Base-by-base conservation (phyloP, 1,284 basidiomycete genomes). In the Moniliophthora roreri region DNA sequence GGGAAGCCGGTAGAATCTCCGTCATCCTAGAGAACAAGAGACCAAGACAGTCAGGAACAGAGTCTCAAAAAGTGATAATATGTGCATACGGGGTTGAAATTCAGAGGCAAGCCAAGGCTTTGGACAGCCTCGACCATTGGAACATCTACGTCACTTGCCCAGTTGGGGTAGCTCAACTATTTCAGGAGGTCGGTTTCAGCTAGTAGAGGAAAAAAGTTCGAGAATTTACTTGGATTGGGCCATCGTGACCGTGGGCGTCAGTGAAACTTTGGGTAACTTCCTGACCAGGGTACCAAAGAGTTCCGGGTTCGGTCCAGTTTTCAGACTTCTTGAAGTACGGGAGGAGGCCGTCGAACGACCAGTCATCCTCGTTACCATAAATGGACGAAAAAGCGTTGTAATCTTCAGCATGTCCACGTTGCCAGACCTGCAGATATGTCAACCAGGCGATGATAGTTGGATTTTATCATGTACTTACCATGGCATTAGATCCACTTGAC, bases 71-170 rank as follows among this genome's bases (percentile, higher is more conserved):
- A 32, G 7, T 6, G 28, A 32, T 32, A 32, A n/a, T 32, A 32
- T 6, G 11, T 11, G 7, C 28, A 6, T 32, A 32, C 28, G 11
- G 46, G 46, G 15, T 48, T 48, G 34, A 32, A 24, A 28, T 48
- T 48, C 15, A 48, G 28, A 3, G 46, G 46, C 18, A 34, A 48
- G 15, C 46, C 46, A 16, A 48, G 46, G 3, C 34, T 48, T 24
- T 32, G 24, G n/a, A 48, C 34, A n/a, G 46, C 46, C 21, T 48
- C 4, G 34, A 32, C 34, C 5, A 48, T 24, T 10, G 46, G 46
- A n/a, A 24, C 34, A 20, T 48, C 46, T 11, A 48, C 23, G 26
- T 48, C 46, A n/a, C 24, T 32, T 8, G 34, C 13, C 11, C 18
- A 32, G 26, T 18, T 48, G 16, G 26, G 26, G 46, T 48, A 48